Evolutionary conservation across 2,329 filamentous ascomycete species (phyloP).

Genomic region (Eurotiales sp.): DNA sequence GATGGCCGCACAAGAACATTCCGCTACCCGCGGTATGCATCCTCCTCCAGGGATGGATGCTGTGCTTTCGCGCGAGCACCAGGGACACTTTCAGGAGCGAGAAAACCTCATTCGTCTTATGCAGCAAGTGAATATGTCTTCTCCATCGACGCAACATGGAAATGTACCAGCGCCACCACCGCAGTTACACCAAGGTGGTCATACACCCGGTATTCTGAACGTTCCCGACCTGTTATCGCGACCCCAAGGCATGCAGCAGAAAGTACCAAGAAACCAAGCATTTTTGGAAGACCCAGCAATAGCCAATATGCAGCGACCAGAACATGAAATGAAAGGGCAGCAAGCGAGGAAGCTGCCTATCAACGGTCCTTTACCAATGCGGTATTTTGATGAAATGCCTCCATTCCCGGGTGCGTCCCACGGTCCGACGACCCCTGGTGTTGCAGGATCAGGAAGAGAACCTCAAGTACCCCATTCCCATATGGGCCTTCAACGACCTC

Average conservation of each 20-base stretch:
- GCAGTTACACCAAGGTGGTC: constrained; percentile 7
- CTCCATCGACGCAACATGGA: constrained; percentile 22
- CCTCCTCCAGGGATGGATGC: constrained; percentile 17
- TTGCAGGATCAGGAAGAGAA: background rate
- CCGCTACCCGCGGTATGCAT: constrained; percentile 13
- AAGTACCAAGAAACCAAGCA: constrained; percentile 31
- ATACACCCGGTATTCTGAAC: constrained; percentile 31
- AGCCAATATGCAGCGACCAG: constrained; percentile 38
- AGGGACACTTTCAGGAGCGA: constrained; percentile 60
- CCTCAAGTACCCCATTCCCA: constrained; percentile 18
- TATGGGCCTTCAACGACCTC: constrained; percentile 42
- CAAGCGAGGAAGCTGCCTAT: constrained; percentile 33
- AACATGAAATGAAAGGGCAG: constrained; percentile 29
- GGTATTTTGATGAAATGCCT: constrained; percentile 40
- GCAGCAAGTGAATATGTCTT: constrained; percentile 52
- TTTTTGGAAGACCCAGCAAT: constrained; percentile 44
- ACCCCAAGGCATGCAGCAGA: constrained; percentile 31
- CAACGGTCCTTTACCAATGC: constrained; percentile 33
- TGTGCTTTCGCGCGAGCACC: constrained; percentile 36
- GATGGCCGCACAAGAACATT: constrained; percentile 23
- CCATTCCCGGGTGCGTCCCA: constrained; percentile 20
- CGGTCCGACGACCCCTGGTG: constrained; percentile 9
- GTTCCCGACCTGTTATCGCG: constrained; percentile 34
- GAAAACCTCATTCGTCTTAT: constrained; percentile 84
- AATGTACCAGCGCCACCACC: constrained; percentile 25